Evolutionary conservation across 73 alveolate species (phyloP).

Genomic region (Tetrahymena malaccensis): DNA sequence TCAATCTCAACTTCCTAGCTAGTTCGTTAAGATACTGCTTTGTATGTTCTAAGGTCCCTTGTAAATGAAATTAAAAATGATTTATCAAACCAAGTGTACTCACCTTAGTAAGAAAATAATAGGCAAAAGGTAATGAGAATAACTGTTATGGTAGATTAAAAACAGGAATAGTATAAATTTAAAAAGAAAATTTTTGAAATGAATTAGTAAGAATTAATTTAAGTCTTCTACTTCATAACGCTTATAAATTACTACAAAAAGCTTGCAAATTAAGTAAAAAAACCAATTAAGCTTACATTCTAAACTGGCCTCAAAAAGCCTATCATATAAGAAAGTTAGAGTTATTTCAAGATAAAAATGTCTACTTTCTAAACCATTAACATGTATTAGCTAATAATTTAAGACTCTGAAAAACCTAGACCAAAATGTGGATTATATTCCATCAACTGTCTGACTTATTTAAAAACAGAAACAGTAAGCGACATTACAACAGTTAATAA

Average conservation of each 20-base stretch:
- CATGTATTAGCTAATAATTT: neutral
- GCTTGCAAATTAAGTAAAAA: neutral
- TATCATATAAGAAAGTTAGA: neutral
- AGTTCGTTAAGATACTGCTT: neutral
- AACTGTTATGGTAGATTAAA: neutral
- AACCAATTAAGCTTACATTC: neutral
- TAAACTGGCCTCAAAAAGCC: neutral
- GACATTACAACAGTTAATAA: neutral
- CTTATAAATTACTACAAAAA: neutral
- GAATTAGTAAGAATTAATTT: neutral
- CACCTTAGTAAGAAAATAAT: neutral
- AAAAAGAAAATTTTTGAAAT: neutral
- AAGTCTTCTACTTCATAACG: neutral
- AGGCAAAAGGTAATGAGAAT: neutral
- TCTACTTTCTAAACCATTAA: neutral
- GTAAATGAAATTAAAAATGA: neutral
- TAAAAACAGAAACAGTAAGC: neutral
- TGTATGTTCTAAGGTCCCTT: neutral
- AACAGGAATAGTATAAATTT: neutral
- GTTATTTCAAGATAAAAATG: neutral
- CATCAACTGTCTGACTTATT: neutral
- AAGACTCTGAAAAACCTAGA: neutral
- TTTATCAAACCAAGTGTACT: neutral
- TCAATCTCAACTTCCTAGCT: neutral
- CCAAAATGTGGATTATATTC: neutral